Conservation (phyloP, 1,139 yeast genomes). For the Scheffersomyces illinoinensis region DNA sequence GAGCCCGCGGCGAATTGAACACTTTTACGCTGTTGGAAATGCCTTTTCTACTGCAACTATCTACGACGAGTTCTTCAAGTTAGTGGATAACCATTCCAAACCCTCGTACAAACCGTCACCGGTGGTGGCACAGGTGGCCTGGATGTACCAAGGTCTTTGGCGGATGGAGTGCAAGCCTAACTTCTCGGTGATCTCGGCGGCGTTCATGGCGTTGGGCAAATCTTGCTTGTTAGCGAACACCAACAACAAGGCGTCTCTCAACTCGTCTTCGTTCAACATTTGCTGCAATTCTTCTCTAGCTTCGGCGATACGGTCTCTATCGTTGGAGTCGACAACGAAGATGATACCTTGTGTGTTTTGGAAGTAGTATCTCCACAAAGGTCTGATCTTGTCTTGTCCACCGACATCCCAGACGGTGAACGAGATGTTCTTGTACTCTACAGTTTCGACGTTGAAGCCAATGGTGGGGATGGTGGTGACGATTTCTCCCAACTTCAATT, state of each 20-base stretch:
- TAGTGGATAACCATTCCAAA: constrained; percentile 85
- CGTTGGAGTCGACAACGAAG: constrained; percentile 90
- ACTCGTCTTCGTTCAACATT: constrained; percentile 92
- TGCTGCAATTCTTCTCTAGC: constrained; percentile 93
- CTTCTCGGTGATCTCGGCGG: constrained; percentile 85
- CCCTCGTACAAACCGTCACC: constrained; percentile 93
- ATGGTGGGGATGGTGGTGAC: constrained; percentile 93
- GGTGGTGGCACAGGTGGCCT: constrained; percentile 85
- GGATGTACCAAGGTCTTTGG: constrained; percentile 90
- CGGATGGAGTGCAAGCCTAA: constrained; percentile 80
- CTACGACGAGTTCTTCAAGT: constrained; percentile 65
- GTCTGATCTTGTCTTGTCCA: constrained; percentile 96
- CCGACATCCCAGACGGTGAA: constrained; percentile 98
- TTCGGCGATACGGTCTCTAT: constrained; percentile 90
- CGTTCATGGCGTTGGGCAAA: constrained; percentile 89
- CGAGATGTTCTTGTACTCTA: constrained; percentile 90
- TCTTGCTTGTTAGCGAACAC: constrained; percentile 94
- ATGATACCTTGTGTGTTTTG: constrained; percentile 94
- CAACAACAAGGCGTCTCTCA: constrained; percentile 84
- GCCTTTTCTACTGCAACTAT: neutral
- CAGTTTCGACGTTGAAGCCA: constrained; percentile 93
- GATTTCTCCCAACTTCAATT: constrained; percentile 87
- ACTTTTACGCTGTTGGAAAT: neutral
- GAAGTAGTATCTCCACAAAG: constrained; percentile 94
- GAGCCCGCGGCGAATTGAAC: neutral